Evolutionary conservation across 345 rosid species (phyloP).

Genomic region (Eucalyptus cladocalyx): DNA sequence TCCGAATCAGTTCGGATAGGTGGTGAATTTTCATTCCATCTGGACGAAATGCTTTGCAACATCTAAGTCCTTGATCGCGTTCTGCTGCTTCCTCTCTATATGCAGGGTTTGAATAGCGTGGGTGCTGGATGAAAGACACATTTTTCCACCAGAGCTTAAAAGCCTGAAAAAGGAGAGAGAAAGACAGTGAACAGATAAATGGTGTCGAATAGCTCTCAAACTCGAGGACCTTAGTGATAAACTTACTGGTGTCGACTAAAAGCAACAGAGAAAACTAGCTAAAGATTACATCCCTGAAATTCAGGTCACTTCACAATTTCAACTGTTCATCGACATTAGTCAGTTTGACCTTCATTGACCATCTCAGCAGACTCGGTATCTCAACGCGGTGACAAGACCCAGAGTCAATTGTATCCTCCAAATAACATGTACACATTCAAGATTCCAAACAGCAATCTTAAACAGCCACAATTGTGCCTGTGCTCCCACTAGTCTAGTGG

Average conservation of each 20-base stretch:
- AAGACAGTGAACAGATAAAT: neutral
- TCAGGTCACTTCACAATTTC: neutral
- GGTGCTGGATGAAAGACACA: conserved; percentile 67
- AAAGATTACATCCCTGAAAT: neutral
- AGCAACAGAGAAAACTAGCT: neutral
- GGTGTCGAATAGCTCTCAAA: neutral
- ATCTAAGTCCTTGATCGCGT: conserved; percentile 40
- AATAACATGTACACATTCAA: neutral
- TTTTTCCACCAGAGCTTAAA: conserved; percentile 83
- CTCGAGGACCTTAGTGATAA: neutral
- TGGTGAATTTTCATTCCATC: neutral
- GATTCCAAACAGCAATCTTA: neutral
- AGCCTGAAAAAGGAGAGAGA: conserved; percentile 31
- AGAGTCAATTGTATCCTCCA: neutral
- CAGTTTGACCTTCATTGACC: neutral
- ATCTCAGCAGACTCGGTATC: neutral
- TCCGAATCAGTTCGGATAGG: neutral
- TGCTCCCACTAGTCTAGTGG: neutral
- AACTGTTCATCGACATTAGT: neutral
- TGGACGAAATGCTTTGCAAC: conserved; percentile 13
- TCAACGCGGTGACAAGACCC: neutral
- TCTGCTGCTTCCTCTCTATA: conserved; percentile 50
- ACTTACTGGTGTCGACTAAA: neutral
- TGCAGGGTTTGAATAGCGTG: conserved; percentile 44
- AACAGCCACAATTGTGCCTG: neutral